Conservation (phyloP, 1,284 basidiomycete species). For the Psilocybe mexicana region DNA sequence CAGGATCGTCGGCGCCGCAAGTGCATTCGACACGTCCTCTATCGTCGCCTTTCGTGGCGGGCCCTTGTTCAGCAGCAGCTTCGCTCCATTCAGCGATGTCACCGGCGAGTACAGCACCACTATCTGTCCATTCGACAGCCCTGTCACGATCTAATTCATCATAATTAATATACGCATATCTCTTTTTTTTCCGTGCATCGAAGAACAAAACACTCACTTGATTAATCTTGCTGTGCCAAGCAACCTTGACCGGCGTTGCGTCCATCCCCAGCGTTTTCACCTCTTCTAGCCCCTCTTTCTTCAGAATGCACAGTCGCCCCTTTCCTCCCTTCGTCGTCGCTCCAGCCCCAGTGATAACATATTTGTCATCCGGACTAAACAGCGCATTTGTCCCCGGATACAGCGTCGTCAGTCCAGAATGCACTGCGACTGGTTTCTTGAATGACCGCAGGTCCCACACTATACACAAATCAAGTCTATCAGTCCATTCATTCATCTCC, state of each 20-base stretch:
- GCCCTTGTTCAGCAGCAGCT: slow-evolving; percentile 80
- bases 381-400: slow-evolving; percentile 92
- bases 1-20: slow-evolving; percentile 81
- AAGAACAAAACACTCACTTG: slow-evolving; percentile 58
- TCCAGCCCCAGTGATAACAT: slow-evolving; percentile 81
- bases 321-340: slow-evolving; percentile 62
- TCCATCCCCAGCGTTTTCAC: slow-evolving; percentile 67
- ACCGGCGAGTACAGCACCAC: slow-evolving; percentile 89
- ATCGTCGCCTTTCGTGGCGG: slow-evolving; percentile 71
- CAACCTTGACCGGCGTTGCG: slow-evolving; percentile 82
- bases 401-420: slow-evolving; percentile 65
- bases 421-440: slow-evolving; percentile 81
- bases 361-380: slow-evolving; percentile 91
- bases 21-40: slow-evolving; percentile 82
- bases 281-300: slow-evolving; percentile 66
- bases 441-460: slow-evolving; percentile 94
- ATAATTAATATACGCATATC: slow-evolving; percentile 18
- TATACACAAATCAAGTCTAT: slow-evolving; percentile 34
- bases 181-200: slow-evolving; percentile 12
- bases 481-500: slow-evolving; percentile 12
- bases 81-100: slow-evolving; percentile 89
- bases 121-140: slow-evolving; percentile 86
- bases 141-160: slow-evolving; percentile 70
- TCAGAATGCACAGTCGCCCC: slow-evolving; percentile 77
- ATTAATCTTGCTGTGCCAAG: slow-evolving; percentile 97